Evolutionary conservation across 208 protist genomes (phyloP).

Genomic region (Herpetomonas samuelpessoai): DNA sequence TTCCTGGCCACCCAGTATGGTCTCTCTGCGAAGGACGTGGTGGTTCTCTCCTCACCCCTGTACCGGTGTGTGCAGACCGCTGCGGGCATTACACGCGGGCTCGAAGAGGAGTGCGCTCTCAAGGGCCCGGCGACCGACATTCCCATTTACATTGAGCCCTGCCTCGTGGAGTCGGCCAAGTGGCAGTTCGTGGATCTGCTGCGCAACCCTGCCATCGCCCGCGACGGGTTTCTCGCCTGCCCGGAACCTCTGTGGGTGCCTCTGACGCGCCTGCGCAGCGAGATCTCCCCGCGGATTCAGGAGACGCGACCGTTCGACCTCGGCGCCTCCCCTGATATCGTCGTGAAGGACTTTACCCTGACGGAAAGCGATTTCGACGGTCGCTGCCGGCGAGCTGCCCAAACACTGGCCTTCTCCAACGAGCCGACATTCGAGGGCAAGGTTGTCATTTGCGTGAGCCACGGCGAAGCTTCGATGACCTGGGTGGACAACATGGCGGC

Average conservation of each 20-base stretch:
- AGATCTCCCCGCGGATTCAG: conserved; percentile 29
- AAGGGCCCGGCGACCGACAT: conserved; percentile 21
- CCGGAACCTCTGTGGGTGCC: conserved; percentile 32
- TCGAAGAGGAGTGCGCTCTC: not conserved
- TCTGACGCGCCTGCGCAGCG: conserved; percentile 22
- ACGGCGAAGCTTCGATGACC: conserved; percentile 32
- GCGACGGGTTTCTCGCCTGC: conserved; percentile 19
- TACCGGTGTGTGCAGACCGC: conserved; percentile 52
- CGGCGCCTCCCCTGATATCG: conserved; percentile 23
- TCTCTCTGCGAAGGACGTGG: conserved; percentile 15
- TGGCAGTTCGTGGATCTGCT: conserved; percentile 49
- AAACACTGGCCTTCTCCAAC: conserved; percentile 15
- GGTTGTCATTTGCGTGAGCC: conserved; percentile 32
- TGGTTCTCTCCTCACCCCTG: conserved; percentile 44
- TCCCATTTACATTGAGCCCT: conserved; percentile 41
- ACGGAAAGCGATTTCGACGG: conserved; percentile 27
- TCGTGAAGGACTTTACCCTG: conserved; percentile 20
- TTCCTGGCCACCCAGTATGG: conserved; percentile 25
- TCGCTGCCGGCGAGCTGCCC: conserved; percentile 19
- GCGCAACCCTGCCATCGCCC: conserved; percentile 24
- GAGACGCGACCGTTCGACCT: conserved; percentile 30
- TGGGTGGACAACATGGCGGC: conserved; percentile 24
- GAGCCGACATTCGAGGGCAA: conserved; percentile 27
- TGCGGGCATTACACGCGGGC: conserved; percentile 34
- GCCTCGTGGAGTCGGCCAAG: conserved; percentile 34